These are phyloP conservation scores for Phytopythium litorale DNA, from an alignment of 352 stramenopile species.

Conservation along the genomic window DNA sequence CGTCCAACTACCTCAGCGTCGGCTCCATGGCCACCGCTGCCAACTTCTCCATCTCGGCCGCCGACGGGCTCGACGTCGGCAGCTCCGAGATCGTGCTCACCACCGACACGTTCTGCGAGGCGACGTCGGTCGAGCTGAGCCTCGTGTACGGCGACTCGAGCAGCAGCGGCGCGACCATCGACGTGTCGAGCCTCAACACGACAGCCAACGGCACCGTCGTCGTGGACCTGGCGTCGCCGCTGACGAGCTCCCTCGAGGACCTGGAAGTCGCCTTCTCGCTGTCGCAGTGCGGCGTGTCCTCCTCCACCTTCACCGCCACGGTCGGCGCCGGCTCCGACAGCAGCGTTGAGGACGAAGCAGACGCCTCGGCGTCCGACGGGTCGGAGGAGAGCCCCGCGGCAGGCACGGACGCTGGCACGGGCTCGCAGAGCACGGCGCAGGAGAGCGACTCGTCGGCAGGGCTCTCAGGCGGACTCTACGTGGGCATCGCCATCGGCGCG, in stretches of 20 bases:
- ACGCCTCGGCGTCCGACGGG: conserved; percentile 11
- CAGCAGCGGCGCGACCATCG: conserved; percentile 10
- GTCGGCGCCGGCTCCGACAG: conserved; percentile 6
- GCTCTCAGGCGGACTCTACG: conserved; percentile 64
- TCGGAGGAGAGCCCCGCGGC: conserved; percentile 8
- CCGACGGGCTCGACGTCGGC: conserved; percentile 23
- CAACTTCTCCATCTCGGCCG: conserved; percentile 36
- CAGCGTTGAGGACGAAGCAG: conserved; percentile 13
- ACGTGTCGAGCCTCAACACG: conserved; percentile 31
- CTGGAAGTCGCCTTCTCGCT: conserved; percentile 36
- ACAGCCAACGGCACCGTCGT: conserved; percentile 38
- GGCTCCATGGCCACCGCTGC: conserved; percentile 32
- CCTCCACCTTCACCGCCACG: conserved; percentile 15
- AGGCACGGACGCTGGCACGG: conserved; percentile 12
- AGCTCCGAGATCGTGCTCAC: conserved; percentile 31
- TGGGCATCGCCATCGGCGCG: conserved; percentile 63
- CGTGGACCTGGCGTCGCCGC: conserved; percentile 29
- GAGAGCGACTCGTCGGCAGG: conserved; percentile 39
- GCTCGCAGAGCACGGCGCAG: conserved; percentile 19
- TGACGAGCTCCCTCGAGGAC: conserved; percentile 25
- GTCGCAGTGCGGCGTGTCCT: conserved; percentile 40
- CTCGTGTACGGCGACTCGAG: conserved; percentile 16
- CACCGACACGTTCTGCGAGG: conserved; percentile 39
- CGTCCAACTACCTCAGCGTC: conserved; percentile 43
- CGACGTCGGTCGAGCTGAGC: conserved; percentile 30